phyloP scores from a whole-genome alignment of 169 alveolate genomes.

The Cryptosporidium viatorum region DNA sequence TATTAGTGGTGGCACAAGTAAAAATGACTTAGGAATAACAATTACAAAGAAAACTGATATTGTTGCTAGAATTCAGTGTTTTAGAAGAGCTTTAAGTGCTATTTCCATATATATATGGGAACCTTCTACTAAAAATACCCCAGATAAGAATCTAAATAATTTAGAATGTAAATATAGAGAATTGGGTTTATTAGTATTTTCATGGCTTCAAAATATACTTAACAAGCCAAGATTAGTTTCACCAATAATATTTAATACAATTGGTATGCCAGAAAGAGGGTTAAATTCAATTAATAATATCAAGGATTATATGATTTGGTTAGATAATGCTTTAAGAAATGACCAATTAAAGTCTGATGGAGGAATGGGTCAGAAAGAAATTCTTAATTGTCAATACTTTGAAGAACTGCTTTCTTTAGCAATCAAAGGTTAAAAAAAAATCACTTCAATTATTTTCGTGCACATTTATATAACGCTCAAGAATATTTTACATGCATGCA shows the following conservation, averaged over 20 bases:
- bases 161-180: conserved; percentile 27
- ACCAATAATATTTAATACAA: conserved; percentile 29
- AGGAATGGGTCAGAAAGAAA: conserved; percentile 57
- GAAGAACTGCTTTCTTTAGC: conserved; percentile 52
- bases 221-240: conserved; percentile 60
- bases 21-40: not conserved
- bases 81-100: conserved; percentile 55
- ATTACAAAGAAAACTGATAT: conserved; percentile 35
- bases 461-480: not conserved
- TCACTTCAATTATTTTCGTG: not conserved
- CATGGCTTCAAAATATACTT: conserved; percentile 56
- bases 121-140: conserved; percentile 28
- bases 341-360: conserved; percentile 42
- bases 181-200: conserved; percentile 28
- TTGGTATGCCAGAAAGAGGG: conserved; percentile 73
- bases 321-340: conserved; percentile 61
- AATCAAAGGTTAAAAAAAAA: conserved; percentile 3
- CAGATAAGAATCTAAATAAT: not conserved
- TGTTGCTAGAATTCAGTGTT: conserved; percentile 65
- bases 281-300: conserved; percentile 16
- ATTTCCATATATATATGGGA: conserved; percentile 63
- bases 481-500: not conserved
- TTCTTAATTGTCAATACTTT: conserved; percentile 40
- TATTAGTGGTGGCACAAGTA: not conserved
- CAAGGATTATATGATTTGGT: conserved; percentile 50